Conservation (phyloP, 305 asterid genomes). For the Fraxinus dipetala region DNA sequence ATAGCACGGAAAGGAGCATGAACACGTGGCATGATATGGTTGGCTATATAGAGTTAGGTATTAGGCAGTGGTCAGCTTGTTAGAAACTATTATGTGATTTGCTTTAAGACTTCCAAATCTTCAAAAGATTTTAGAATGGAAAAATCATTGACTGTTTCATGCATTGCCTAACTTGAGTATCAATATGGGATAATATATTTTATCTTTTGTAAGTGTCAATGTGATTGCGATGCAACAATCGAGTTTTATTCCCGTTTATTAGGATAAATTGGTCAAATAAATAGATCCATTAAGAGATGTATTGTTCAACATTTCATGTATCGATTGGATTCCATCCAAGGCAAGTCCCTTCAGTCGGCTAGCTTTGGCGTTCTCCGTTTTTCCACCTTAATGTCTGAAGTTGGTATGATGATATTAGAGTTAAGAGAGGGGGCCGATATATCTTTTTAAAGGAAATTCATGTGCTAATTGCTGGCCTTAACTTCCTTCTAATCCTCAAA, state of each 20-base stretch:
- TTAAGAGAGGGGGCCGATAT: not conserved
- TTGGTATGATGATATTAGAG: not conserved
- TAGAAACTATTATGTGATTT: constrained; percentile 29
- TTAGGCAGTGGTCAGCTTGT: constrained; percentile 41
- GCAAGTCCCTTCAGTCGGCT: not conserved
- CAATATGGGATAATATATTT: constrained; percentile 1
- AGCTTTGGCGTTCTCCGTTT: too few relatives aligned
- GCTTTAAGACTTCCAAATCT: constrained; percentile 36
- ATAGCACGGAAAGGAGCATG: constrained; percentile 39
- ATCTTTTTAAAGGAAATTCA: not conserved
- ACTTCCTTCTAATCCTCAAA: not conserved
- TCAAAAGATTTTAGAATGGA: constrained; percentile 19
- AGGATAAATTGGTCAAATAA: not conserved
- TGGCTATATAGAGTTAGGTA: constrained; percentile 18
- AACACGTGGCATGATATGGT: constrained; percentile 23
- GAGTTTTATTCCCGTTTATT: not conserved
- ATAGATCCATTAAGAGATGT: not conserved
- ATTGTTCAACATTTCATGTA: not conserved
- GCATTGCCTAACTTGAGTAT: constrained; percentile 39
- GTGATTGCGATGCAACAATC: not conserved
- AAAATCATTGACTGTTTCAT: constrained; percentile 31
- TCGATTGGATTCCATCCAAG: not conserved
- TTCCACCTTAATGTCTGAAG: not conserved
- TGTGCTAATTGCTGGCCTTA: not conserved
- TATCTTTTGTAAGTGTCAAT: constrained; percentile 5